Percentiles rank a stretch among this genome's conserved stretches.
Evolutionary conservation across 768 basidiomycete genomes (phyloP).

Genomic region (Leccinum subgranulosum): DNA sequence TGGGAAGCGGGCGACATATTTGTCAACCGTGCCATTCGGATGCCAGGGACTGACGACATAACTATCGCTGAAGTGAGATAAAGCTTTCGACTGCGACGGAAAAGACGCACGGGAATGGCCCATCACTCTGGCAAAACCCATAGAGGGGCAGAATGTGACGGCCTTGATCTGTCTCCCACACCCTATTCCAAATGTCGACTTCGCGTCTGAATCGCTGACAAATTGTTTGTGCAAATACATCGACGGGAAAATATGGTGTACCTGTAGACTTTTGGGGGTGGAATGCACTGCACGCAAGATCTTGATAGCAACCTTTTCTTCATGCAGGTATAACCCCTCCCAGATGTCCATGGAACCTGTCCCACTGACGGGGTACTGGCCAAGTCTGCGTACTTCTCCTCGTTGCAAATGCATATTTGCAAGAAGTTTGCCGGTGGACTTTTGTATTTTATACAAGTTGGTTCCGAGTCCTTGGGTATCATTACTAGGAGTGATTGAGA

Average conservation of each 20-base stretch:
- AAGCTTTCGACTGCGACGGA: not conserved
- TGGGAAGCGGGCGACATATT: conserved; percentile 43
- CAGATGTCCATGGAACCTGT: conserved; percentile 53
- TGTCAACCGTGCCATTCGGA: conserved; percentile 46
- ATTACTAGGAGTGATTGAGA: conserved; percentile 10
- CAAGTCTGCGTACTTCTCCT: conserved; percentile 50
- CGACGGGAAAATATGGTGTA: conserved; percentile 15
- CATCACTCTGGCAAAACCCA: conserved; percentile 54
- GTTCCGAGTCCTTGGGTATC: conserved; percentile 43
- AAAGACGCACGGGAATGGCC: conserved; percentile 49
- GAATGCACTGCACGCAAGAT: conserved; percentile 50
- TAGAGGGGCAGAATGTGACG: conserved; percentile 55
- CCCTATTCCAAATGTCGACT: conserved; percentile 50
- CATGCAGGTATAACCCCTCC: conserved; percentile 52
- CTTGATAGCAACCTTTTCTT: conserved; percentile 58
- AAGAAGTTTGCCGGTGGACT: conserved; percentile 43
- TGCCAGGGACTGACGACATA: conserved; percentile 63
- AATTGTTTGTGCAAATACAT: conserved; percentile 1
- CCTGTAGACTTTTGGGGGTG: conserved; percentile 42
- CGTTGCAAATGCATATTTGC: conserved; percentile 48
- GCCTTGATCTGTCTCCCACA: conserved; percentile 53
- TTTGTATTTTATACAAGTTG: conserved; percentile 51
- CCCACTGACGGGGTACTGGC: conserved; percentile 48
- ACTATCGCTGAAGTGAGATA: conserved; percentile 25
- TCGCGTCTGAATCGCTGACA: conserved; percentile 50